Base-by-base conservation (phyloP, 345 rosid species). In the Rubroshorea leprosula region DNA sequence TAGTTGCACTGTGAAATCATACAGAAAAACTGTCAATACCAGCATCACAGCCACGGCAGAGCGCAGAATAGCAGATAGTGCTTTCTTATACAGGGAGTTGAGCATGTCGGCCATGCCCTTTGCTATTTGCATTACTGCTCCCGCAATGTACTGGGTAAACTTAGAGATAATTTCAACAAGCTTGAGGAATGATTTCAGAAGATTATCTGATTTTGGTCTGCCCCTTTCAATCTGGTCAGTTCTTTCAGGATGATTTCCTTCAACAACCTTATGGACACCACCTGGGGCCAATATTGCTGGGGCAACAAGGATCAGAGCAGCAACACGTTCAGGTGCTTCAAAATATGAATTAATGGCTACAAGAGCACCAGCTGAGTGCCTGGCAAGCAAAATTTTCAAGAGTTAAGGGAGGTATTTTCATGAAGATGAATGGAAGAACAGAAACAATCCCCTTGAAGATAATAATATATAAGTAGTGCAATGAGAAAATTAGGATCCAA, bases 361-460 rank as follows among this genome's bases (percentile, higher is more conserved):
- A 77, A 84, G 82, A 25, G 83, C 78, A 60, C 96, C 95, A 35
- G 96, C 95, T 41, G 98, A 92, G 64, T 86, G 96, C 74, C 98
- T 88, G 76, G 27, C 51, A 55, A 49, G 60, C 52, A 19, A 51
- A 67, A 23, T 26, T 64, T 48, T 35, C 43, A 35, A 27, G 27
- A 54, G 19, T 50, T 63, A 16, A 67, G 66, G 54, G 11, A 54
- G 64, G 23, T 43, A 5, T 26, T 0, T 62, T 59, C 57, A 25
- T 12, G 41, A 56, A 50, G 49, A 2, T 41, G 16, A 52, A 17
- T 10, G 7, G n/a, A 3, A 56, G 18, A 38, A 63, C 24, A 8
- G 41, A 54, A 60, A 21, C 19, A 1, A 27, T n/a, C 35, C 45
- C 29, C 29, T 48, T 16, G 20, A 23, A 23, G 13, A 56, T 23